These are phyloP conservation scores for Gracilaria gracilis DNA, from an alignment of 23 red algal genomes.

Conservation along the genomic window DNA sequence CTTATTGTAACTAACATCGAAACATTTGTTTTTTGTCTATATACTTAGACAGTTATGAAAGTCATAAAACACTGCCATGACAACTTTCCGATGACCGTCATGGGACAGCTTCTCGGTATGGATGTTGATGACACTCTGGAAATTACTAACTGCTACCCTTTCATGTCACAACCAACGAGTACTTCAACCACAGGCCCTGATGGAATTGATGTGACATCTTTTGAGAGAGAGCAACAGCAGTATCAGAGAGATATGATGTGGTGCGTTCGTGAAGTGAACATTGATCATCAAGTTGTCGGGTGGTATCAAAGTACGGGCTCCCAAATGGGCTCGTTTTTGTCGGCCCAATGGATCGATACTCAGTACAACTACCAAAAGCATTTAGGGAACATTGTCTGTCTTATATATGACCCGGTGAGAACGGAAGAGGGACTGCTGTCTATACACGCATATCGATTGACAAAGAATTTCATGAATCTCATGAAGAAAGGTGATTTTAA, in stretches of 20 bases:
- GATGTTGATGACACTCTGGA: slow-evolving; percentile 83
- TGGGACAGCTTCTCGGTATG: slow-evolving; percentile 97
- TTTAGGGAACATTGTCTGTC: slow-evolving; percentile 90
- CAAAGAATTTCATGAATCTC: slow-evolving; percentile 88
- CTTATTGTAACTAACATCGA: background rate
- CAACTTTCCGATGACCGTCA: slow-evolving; percentile 83
- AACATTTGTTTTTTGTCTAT: background rate
- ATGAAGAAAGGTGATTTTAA: slow-evolving; percentile 66
- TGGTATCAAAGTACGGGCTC: slow-evolving; percentile 91
- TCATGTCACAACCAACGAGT: slow-evolving; percentile 66
- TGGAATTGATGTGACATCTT: slow-evolving; percentile 60
- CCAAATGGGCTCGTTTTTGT: slow-evolving; percentile 93
- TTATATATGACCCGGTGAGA: slow-evolving; percentile 93
- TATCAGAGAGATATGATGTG: slow-evolving; percentile 97
- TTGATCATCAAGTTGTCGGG: slow-evolving; percentile 96
- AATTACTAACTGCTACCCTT: slow-evolving; percentile 96
- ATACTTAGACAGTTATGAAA: slow-evolving; percentile 83
- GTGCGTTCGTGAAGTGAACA: slow-evolving; percentile 93
- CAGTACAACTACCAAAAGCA: slow-evolving; percentile 93
- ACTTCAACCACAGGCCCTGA: slow-evolving; percentile 43
- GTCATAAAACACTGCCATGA: slow-evolving; percentile 95
- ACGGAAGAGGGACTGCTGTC: slow-evolving; percentile 79
- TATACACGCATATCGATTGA: slow-evolving; percentile 86
- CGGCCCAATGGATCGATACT: slow-evolving; percentile 95
- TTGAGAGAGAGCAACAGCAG: slow-evolving; percentile 76